A percentile compares a stretch with the other conserved stretches of the same genome.
phyloP scores from a whole-genome alignment of 2,329 filamentous ascomycete genomes.

The Botryotinia convoluta region DNA sequence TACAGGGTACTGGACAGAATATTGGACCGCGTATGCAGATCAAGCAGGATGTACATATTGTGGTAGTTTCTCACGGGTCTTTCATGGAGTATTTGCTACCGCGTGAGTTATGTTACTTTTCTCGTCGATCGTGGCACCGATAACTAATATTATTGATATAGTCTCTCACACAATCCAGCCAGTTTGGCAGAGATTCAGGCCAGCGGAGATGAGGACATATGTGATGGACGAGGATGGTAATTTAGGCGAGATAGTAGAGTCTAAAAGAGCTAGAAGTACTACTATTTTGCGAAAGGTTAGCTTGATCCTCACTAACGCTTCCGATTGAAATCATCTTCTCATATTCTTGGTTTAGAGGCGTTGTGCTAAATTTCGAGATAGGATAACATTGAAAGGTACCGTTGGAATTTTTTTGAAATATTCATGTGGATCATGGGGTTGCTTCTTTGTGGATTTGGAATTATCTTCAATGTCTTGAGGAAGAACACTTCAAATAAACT shows the following conservation, averaged over 20 bases:
- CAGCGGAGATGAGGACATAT: slow-evolving; percentile 3
- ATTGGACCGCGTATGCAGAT: too few relatives aligned
- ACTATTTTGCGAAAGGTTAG: slow-evolving; percentile 2
- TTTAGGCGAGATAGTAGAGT: neutral
- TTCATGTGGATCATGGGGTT: neutral
- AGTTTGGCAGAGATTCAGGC: neutral
- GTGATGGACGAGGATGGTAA: neutral
- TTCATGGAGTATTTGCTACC: slow-evolving; percentile 5
- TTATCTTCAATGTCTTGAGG: neutral
- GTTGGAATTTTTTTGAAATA: neutral
- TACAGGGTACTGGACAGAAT: neutral
- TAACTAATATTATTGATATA: neutral
- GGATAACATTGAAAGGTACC: neutral
- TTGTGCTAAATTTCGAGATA: neutral
- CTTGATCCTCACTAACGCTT: neutral
- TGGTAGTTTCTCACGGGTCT: slow-evolving; percentile 9
- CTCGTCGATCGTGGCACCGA: neutral
- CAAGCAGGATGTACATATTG: slow-evolving; percentile 1
- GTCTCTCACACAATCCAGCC: neutral
- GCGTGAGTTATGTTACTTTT: neutral
- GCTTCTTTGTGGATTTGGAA: neutral
- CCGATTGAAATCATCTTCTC: neutral
- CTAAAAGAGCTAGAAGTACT: neutral
- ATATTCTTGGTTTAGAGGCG: neutral
- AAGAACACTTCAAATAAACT: neutral